phyloP scores from a whole-genome alignment of 495 filamentous ascomycete species.

The Penicillium coprophilum region DNA sequence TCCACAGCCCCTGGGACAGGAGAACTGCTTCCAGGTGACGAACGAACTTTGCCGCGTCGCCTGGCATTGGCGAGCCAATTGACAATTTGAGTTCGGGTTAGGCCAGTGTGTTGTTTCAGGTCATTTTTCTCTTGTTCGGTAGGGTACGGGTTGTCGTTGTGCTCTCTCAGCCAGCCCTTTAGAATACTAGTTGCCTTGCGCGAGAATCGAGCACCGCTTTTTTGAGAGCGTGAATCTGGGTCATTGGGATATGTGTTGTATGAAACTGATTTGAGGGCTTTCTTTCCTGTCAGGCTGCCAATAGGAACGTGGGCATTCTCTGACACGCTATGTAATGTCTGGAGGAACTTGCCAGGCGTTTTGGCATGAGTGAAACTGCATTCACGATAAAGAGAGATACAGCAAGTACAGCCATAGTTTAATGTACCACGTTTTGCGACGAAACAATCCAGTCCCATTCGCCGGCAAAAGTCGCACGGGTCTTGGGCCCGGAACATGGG shows the following conservation, averaged over 20 bases:
- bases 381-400: conserved; percentile 68
- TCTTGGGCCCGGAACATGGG: conserved; percentile 51
- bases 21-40: conserved; percentile 57
- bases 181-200: conserved; percentile 70
- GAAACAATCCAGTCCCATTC: conserved; percentile 73
- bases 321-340: conserved; percentile 50
- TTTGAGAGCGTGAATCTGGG: conserved; percentile 49
- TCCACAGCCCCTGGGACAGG: conserved; percentile 63
- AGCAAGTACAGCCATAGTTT: conserved; percentile 71
- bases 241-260: conserved; percentile 38
- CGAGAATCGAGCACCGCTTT: conserved; percentile 64
- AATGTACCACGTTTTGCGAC: conserved; percentile 65
- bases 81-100: conserved; percentile 72
- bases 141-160: conserved; percentile 77
- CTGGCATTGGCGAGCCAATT: conserved; percentile 89
- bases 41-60: conserved; percentile 68
- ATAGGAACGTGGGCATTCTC: conserved; percentile 47
- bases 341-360: conserved; percentile 47
- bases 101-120: conserved; percentile 67
- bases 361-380: conserved; percentile 67
- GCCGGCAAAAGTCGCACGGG: conserved; percentile 71
- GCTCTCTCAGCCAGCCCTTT: conserved; percentile 74
- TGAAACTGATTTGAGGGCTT: conserved; percentile 42
- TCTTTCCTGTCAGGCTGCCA: conserved; percentile 40
- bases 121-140: conserved; percentile 76